These are phyloP conservation scores for Brassica incana DNA, from an alignment of 345 rosid species.

Conservation along the genomic window DNA sequence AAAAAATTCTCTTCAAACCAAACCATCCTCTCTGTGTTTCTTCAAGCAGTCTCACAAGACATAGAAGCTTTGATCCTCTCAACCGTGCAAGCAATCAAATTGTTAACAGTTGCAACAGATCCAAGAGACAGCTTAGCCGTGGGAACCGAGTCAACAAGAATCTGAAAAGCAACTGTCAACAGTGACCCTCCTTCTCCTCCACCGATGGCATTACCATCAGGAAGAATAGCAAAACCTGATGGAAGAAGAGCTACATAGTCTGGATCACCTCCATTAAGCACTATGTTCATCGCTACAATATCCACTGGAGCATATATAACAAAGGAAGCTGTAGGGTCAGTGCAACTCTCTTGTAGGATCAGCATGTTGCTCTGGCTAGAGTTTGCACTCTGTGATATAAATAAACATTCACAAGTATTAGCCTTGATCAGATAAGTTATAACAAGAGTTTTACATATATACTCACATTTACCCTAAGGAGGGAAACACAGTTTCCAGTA, in stretches of 20 bases:
- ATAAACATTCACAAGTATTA: neutral
- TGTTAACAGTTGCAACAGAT: neutral
- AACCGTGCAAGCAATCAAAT: neutral
- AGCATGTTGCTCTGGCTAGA: constrained; percentile 1
- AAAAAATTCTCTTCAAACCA: constrained; percentile 4
- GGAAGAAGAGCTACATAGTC: neutral
- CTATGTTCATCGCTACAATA: neutral
- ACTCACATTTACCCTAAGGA: constrained; percentile 86
- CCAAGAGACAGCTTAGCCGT: neutral
- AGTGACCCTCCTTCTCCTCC: neutral
- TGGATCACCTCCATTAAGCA: neutral
- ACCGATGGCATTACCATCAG: neutral
- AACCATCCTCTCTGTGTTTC: constrained; percentile 13
- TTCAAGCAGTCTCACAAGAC: neutral
- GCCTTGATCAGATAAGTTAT: neutral
- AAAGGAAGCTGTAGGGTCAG: neutral
- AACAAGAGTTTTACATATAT: neutral
- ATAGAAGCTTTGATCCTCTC: neutral
- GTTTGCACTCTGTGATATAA: neutral
- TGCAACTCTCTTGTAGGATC: neutral
- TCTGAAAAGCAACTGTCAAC: neutral
- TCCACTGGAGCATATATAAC: neutral
- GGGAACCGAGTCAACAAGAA: neutral
- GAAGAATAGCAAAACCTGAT: neutral
- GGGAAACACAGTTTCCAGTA: constrained; percentile 86